Conservation (phyloP, 441 rosid genomes). For the Jatropha podagrica region DNA sequence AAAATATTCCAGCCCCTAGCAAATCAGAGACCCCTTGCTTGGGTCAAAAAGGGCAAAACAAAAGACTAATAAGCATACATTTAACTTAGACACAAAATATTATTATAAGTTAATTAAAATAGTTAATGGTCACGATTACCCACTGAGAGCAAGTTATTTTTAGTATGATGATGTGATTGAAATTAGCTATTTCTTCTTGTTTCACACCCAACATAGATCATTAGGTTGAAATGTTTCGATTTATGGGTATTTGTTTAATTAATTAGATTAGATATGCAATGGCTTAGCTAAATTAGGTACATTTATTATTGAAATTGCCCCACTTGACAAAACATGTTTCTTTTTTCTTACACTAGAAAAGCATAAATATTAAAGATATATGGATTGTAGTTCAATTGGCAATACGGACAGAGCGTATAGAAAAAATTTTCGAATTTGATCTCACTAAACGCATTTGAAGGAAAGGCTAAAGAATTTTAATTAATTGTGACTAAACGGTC, state of each 20-base stretch:
- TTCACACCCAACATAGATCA: not conserved
- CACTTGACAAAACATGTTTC: too few species aligned
- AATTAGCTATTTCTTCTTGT: not conserved
- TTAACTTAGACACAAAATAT: slow-evolving; percentile 17
- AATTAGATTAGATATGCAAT: too few species aligned
- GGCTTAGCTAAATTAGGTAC: not conserved
- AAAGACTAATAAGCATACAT: slow-evolving; percentile 8
- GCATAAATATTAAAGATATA: too few species aligned
- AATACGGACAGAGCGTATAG: too few species aligned
- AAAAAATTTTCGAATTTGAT: too few species aligned
- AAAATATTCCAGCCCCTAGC: not conserved
- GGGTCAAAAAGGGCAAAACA: not conserved
- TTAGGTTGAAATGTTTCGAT: not conserved
- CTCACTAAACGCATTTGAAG: too few species aligned
- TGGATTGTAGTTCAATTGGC: too few species aligned
- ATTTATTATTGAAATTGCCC: not conserved
- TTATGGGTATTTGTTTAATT: not conserved
- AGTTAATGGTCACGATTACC: not conserved
- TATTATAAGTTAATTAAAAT: not conserved
- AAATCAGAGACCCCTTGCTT: not conserved
- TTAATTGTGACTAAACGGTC: too few species aligned
- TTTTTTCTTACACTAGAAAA: too few species aligned
- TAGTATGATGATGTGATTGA: not conserved
- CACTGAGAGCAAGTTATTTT: not conserved
- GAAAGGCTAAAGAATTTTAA: too few species aligned